These are phyloP conservation scores for Phytophthora boehmeriae DNA, from an alignment of 352 stramenopile genomes.

Conservation along the genomic window DNA sequence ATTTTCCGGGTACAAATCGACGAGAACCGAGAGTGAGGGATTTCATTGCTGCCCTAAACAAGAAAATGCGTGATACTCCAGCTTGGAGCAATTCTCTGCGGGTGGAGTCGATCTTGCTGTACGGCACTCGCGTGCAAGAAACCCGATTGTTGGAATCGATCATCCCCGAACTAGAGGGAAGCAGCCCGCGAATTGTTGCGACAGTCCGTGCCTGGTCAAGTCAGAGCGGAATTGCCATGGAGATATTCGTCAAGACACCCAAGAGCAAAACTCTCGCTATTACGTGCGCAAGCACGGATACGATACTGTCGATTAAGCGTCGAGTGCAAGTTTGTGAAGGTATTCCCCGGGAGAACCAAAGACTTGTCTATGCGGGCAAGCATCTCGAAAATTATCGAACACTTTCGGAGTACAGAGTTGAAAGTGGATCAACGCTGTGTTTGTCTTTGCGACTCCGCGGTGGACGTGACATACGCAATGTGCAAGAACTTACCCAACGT, in stretches of 20 bases:
- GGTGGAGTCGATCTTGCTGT: slow-evolving; percentile 1
- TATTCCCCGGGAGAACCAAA: slow-evolving; percentile 6
- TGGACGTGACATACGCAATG: no score
- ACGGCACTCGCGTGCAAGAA: not conserved
- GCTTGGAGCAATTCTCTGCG: not conserved
- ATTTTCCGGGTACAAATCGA: not conserved
- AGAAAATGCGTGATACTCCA: not conserved
- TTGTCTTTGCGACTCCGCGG: no score
- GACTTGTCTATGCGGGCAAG: no score
- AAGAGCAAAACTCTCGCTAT: not conserved
- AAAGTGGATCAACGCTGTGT: not conserved
- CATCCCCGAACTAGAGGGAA: not conserved
- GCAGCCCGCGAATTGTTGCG: slow-evolving; percentile 5
- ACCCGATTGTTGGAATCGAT: not conserved
- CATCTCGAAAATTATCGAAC: no score
- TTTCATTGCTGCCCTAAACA: slow-evolving; percentile 1
- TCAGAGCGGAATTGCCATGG: not conserved
- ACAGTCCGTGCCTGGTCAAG: not conserved
- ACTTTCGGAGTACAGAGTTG: not conserved
- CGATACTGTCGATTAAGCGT: slow-evolving; percentile 11
- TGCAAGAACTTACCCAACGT: no score
- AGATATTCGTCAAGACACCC: slow-evolving; percentile 1
- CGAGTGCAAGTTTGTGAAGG: slow-evolving; percentile 4
- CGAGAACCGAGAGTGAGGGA: slow-evolving; percentile 11
- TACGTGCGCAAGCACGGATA: slow-evolving; percentile 1